phyloP scores from a whole-genome alignment of 441 rosid species.

The Brassica balearica region DNA sequence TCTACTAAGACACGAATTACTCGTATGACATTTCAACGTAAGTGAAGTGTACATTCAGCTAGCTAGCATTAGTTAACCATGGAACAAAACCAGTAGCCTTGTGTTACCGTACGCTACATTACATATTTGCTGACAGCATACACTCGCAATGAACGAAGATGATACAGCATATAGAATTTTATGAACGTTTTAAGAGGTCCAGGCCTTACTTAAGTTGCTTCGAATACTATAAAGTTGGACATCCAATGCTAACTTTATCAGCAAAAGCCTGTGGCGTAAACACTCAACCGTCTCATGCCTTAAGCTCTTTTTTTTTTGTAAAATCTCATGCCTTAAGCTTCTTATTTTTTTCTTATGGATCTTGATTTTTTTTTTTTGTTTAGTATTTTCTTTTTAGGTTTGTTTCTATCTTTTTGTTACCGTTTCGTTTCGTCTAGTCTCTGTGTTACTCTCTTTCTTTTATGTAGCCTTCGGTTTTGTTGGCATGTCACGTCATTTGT shows the following conservation, averaged over 20 bases:
- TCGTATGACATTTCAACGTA: not conserved
- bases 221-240: slow-evolving; percentile 27
- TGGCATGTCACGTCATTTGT: not conserved
- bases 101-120: slow-evolving; percentile 8
- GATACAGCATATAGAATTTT: slow-evolving; percentile 8
- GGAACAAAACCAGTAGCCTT: not conserved
- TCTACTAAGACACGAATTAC: not conserved
- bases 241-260: slow-evolving; percentile 35
- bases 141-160: slow-evolving; percentile 36
- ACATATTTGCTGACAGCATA: slow-evolving; percentile 35
- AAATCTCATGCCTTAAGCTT: slow-evolving; percentile 30
- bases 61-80: slow-evolving; percentile 15
- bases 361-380: slow-evolving; percentile 32
- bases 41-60: slow-evolving; percentile 3
- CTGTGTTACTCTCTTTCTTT: slow-evolving; percentile 45
- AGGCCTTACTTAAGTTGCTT: slow-evolving; percentile 38
- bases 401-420: slow-evolving; percentile 36
- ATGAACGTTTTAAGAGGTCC: slow-evolving; percentile 10
- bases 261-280: slow-evolving; percentile 29
- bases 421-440: slow-evolving; percentile 43
- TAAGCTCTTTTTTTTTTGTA: slow-evolving; percentile 39
- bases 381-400: not conserved
- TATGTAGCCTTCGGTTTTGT: slow-evolving; percentile 37
- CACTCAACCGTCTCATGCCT: slow-evolving; percentile 13
- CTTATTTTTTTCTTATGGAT: slow-evolving; percentile 46